A percentile compares a stretch with the other conserved stretches of the same genome.
Conservation (phyloP, 305 asterid genomes). For the Fraxinus greggii region DNA sequence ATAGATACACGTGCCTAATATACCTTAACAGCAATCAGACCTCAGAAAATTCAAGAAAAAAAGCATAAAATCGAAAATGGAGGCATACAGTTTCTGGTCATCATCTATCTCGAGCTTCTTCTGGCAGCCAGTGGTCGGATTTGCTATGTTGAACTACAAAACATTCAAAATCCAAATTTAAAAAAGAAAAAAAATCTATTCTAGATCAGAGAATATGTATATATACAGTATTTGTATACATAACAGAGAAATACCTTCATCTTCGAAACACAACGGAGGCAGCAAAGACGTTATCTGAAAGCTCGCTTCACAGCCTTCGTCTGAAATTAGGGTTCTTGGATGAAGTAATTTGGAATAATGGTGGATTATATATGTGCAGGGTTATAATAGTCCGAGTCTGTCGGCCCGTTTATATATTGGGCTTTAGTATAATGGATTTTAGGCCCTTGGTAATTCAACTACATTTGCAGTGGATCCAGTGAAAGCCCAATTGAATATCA, state of each 20-base stretch:
- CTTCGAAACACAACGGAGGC: slow-evolving; percentile 23
- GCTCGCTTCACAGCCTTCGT: slow-evolving; percentile 1
- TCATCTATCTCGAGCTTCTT: slow-evolving; percentile 51
- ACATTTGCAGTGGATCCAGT: background rate
- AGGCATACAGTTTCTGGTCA: slow-evolving; percentile 42
- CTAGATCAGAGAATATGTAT: background rate
- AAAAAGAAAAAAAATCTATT: background rate
- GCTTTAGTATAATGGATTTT: background rate
- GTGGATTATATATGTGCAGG: background rate
- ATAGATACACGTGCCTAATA: background rate
- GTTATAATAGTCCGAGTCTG: background rate
- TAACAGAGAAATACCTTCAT: slow-evolving; percentile 27
- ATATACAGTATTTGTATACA: background rate
- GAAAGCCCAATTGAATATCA: background rate
- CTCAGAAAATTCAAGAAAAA: background rate
- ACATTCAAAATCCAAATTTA: background rate
- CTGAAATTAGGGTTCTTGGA: slow-evolving; percentile 17
- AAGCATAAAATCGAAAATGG: background rate
- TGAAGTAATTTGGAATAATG: background rate
- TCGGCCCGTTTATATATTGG: background rate
- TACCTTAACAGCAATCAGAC: background rate
- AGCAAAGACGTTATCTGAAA: background rate
- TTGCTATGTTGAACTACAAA: slow-evolving; percentile 45
- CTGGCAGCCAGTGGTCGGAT: slow-evolving; percentile 51
- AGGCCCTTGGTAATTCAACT: background rate